Evolutionary conservation across 306 rosid genomes (phyloP).

Genomic region (Trichosanthes truncata): DNA sequence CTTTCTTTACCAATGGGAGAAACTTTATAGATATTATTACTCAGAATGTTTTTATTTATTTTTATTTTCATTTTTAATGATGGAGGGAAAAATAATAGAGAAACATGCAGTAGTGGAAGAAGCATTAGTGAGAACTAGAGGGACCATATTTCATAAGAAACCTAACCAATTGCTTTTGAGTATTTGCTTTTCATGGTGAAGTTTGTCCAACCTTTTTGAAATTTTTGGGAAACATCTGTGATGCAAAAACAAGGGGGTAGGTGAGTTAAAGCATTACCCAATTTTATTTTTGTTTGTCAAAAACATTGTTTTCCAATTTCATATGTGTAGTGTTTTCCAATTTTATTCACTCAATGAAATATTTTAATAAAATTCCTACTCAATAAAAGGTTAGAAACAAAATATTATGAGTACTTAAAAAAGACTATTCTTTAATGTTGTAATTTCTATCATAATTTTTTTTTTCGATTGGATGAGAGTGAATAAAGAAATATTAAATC

Average conservation of each 20-base stretch:
- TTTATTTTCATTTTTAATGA: neutral
- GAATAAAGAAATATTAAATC: too few species aligned
- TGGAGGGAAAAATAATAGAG: neutral
- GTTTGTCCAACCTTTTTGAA: neutral
- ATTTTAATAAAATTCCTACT: neutral
- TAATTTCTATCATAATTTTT: too few species aligned
- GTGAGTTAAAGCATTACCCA: neutral
- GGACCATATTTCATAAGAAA: neutral
- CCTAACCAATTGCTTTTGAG: neutral
- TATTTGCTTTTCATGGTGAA: neutral
- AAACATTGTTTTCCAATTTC: neutral
- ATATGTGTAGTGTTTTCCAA: neutral
- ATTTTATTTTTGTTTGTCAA: neutral
- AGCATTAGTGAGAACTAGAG: neutral
- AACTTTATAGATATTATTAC: neutral
- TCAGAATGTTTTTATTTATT: neutral
- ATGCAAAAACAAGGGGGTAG: neutral
- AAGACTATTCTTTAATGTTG: too few species aligned
- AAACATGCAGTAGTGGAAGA: neutral
- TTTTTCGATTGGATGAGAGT: too few species aligned
- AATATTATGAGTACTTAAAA: neutral
- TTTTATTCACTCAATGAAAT: neutral
- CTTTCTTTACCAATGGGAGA: neutral
- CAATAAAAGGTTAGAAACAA: neutral
- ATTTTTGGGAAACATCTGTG: neutral